Percentiles rank a stretch among this genome's conserved stretches.
Evolutionary conservation across 225 moss, liverwort and hornwort genomes (phyloP).

Genomic region (Polytrichum formosum): DNA sequence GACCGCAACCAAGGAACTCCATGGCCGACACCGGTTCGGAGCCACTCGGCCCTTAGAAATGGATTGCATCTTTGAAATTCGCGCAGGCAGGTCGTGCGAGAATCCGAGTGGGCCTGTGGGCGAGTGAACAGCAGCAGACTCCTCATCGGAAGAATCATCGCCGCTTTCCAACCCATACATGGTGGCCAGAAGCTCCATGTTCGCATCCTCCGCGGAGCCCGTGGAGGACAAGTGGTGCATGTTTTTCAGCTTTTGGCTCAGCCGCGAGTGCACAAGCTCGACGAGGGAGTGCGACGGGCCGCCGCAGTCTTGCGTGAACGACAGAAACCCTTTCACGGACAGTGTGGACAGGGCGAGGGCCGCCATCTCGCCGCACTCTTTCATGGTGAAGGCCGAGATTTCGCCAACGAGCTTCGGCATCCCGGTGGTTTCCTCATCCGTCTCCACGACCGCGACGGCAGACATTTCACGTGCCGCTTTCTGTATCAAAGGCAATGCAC

Average conservation of each 20-base stretch:
- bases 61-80: background rate
- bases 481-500: constrained; percentile 35
- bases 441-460: constrained; percentile 60
- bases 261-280: constrained; percentile 28
- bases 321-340: constrained; percentile 50
- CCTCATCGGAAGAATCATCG: constrained; percentile 35
- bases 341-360: constrained; percentile 65
- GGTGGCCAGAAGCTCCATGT: background rate
- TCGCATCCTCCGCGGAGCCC: background rate
- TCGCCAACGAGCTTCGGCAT: constrained; percentile 47
- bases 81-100: background rate
- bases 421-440: constrained; percentile 4
- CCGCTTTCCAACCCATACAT: constrained; percentile 18
- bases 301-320: constrained; percentile 36
- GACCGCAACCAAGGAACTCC: constrained; percentile 71
- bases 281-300: constrained; percentile 31
- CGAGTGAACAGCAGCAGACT: background rate
- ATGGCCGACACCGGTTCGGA: constrained; percentile 50
- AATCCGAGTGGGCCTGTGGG: constrained; percentile 13
- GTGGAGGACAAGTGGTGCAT: constrained; percentile 2
- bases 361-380: constrained; percentile 41
- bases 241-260: constrained; percentile 22
- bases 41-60: constrained; percentile 22
- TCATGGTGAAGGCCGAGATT: constrained; percentile 58
- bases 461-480: constrained; percentile 59